Evolutionary conservation across 2,329 filamentous ascomycete genomes (phyloP).

Genomic region (Calonectria pauciramosa): DNA sequence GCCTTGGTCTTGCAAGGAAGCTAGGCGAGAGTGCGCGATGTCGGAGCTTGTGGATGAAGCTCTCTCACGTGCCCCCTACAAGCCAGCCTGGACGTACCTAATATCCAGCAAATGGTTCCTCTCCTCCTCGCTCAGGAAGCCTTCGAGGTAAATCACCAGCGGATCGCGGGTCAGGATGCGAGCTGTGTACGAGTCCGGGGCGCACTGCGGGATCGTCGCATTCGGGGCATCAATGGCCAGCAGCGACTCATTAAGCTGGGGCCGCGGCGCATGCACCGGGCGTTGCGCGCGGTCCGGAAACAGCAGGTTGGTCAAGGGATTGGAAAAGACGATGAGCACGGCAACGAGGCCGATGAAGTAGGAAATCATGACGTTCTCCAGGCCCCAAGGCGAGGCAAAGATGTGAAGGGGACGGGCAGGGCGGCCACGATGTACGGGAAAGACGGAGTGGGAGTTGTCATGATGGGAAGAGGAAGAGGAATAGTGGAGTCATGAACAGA

Average conservation of each 20-base stretch:
- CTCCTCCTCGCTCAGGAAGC: slow-evolving; percentile 62
- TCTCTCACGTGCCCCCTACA: neutral
- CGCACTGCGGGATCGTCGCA: slow-evolving; percentile 53
- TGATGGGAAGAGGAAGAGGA: slow-evolving; percentile 17
- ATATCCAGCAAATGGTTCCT: slow-evolving; percentile 63
- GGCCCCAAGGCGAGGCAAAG: neutral
- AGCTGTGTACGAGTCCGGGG: slow-evolving; percentile 58
- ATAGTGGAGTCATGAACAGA: slow-evolving; percentile 15
- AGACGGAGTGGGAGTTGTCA: slow-evolving; percentile 12
- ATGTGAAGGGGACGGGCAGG: neutral
- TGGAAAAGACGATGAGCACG: slow-evolving; percentile 58
- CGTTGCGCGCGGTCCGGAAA: slow-evolving; percentile 41
- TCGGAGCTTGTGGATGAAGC: neutral
- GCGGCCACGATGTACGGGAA: neutral
- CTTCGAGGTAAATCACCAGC: slow-evolving; percentile 67
- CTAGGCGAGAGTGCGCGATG: neutral
- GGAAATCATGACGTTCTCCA: slow-evolving; percentile 57
- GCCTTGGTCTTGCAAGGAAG: neutral
- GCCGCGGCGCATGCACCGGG: slow-evolving; percentile 52
- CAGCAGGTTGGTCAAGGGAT: slow-evolving; percentile 57
- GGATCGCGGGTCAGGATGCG: slow-evolving; percentile 65
- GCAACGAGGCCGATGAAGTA: slow-evolving; percentile 59
- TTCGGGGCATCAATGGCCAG: slow-evolving; percentile 61
- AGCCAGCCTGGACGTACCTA: slow-evolving; percentile 54
- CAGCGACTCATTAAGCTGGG: slow-evolving; percentile 64